Base-by-base conservation (phyloP, 352 stramenopile species). In the Phytopythium chamaehyphon region DNA sequence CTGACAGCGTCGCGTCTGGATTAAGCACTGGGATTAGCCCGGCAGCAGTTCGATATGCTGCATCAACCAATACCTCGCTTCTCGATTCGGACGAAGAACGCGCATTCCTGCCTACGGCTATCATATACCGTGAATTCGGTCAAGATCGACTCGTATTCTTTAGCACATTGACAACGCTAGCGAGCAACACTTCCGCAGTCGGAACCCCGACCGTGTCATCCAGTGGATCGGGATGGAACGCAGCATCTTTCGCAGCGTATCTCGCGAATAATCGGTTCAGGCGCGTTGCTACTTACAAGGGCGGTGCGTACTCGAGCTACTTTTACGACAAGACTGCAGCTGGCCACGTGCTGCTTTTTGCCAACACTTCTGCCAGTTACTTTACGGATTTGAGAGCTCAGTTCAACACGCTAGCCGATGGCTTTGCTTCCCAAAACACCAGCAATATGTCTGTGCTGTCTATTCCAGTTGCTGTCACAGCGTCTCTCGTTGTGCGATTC, bases 311-410 rank as follows among this genome's bases (percentile, higher is more conserved):
- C 15, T 36, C 62, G 6, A 53, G 42, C 9, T 71, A 67, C 36
- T 64, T 67, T 26, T 79, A 66, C 51, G 69, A 79, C 37, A 14
- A 18, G 3, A 21, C 24, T 0, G 69, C 63, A 0, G 15, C 46
- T 4, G 69, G 51, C 4, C 66, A 79, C 28, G 69, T 79, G 47
- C 56, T 79, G 21, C 39, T 79, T 6, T 73, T 79, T 42, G 67
- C 69, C 2, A 51, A 75, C 35, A 23, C 38, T 4, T 48, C 40
- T 2, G 54, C 47, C 4, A 2, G 33, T 12, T 64, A 71, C 28
- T 61, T 73, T 39, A 7, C 33, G 1, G 22, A n/a, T 12, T 38
- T 76, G 0, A 5, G 64, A 6, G 2, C 15, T 7, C 42, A 62
- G 18, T 21, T 47, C 0, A 18, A 68, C 12, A 35, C 51, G 10